Conservation (phyloP, 345 rosid species). For the Brassica carinata region DNA sequence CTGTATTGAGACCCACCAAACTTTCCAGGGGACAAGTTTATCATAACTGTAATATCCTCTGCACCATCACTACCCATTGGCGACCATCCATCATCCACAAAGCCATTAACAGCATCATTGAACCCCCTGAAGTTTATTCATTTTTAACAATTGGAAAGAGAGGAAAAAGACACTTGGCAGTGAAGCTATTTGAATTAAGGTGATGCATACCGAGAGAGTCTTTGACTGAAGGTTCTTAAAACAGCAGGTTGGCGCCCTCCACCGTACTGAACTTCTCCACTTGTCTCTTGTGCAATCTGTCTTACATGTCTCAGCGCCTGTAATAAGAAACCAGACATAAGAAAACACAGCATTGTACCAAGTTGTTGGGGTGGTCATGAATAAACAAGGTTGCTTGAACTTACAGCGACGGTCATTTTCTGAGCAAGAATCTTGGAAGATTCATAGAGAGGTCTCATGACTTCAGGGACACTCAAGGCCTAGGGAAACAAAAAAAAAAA, state of each 20-base stretch:
- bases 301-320: constrained; percentile 86
- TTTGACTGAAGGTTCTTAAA: constrained; percentile 90
- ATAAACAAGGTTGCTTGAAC: constrained; percentile 23
- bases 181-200: not conserved
- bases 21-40: constrained; percentile 80
- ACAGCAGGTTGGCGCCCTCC: constrained; percentile 97
- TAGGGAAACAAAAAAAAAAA: constrained; percentile 25
- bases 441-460: constrained; percentile 91
- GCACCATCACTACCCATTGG: constrained; percentile 75
- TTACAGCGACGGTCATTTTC: constrained; percentile 89
- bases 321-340: constrained; percentile 2
- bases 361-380: not conserved
- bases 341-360: not conserved
- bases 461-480: constrained; percentile 96
- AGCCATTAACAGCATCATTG: constrained; percentile 94
- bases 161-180: not conserved
- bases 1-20: constrained; percentile 70
- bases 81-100: constrained; percentile 95
- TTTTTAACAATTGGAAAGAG: constrained; percentile 1
- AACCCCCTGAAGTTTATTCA: constrained; percentile 68
- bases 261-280: constrained; percentile 90
- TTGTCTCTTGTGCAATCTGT: constrained; percentile 90
- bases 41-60: constrained; percentile 78
- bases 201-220: constrained; percentile 70
- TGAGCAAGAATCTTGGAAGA: constrained; percentile 95